Evolutionary conservation across 352 stramenopile species (phyloP).

Genomic region (Phytophthora idaei): DNA sequence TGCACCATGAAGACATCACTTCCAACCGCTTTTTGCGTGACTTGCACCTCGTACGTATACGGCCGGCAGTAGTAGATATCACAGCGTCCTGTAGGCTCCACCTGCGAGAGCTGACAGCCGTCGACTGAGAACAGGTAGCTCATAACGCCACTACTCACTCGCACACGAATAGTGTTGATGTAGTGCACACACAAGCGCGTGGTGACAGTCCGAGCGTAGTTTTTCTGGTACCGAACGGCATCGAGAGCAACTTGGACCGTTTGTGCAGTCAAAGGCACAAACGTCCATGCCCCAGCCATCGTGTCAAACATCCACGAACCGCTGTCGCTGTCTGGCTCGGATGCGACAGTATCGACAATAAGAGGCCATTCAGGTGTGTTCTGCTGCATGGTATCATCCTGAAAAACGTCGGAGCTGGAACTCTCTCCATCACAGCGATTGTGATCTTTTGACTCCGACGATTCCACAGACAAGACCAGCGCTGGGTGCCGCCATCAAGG

Average conservation of each 20-base stretch:
- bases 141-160: conserved; percentile 22
- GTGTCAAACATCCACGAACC: conserved; percentile 18
- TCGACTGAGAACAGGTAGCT: conserved; percentile 49
- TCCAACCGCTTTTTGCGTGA: conserved; percentile 36
- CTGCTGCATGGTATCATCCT: background rate
- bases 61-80: conserved; percentile 52
- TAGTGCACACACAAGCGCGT: conserved; percentile 49
- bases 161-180: conserved; percentile 39
- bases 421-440: conserved; percentile 18
- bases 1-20: conserved; percentile 42
- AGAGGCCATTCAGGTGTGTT: conserved; percentile 5
- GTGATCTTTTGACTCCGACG: conserved; percentile 5
- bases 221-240: conserved; percentile 44
- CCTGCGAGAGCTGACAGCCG: conserved; percentile 34
- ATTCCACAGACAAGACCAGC: background rate
- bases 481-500: no score
- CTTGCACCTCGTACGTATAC: conserved; percentile 52
- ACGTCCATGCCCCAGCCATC: conserved; percentile 29
- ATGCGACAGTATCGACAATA: conserved; percentile 2
- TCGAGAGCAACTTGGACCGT: conserved; percentile 39
- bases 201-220: conserved; percentile 42
- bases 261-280: conserved; percentile 21
- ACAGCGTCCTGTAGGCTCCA: conserved; percentile 41
- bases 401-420: conserved; percentile 6
- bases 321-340: background rate